A percentile compares a stretch with the other conserved stretches of the same genome.
phyloP scores from a whole-genome alignment of 2,329 filamentous ascomycete species.

The Curvularia lunata region DNA sequence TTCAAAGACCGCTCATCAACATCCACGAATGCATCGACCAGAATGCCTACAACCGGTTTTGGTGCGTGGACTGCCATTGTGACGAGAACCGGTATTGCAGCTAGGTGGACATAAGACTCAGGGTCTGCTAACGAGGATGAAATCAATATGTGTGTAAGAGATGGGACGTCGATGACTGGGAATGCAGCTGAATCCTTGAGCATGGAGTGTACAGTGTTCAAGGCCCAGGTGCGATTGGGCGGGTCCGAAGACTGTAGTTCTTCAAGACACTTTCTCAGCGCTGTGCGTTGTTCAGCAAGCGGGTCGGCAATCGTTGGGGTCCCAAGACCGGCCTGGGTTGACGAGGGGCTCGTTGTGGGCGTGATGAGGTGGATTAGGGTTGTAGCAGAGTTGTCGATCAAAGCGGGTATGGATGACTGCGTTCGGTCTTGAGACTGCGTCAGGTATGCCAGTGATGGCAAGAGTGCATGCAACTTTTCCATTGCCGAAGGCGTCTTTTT shows the following conservation, averaged over 20 bases:
- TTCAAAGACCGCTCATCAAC: slow-evolving; percentile 55
- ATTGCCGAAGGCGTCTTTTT: slow-evolving; percentile 37
- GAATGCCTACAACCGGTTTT: slow-evolving; percentile 65
- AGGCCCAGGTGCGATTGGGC: slow-evolving; percentile 47
- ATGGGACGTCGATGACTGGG: slow-evolving; percentile 69
- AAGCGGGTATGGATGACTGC: slow-evolving; percentile 18
- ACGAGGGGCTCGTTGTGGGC: slow-evolving; percentile 56
- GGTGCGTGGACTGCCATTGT: slow-evolving; percentile 68
- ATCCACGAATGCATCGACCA: slow-evolving; percentile 73
- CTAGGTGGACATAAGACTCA: slow-evolving; percentile 74
- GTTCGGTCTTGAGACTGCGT: slow-evolving; percentile 12
- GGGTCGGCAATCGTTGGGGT: slow-evolving; percentile 43
- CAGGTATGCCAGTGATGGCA: slow-evolving; percentile 34
- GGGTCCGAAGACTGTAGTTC: slow-evolving; percentile 45
- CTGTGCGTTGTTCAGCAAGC: slow-evolving; percentile 55
- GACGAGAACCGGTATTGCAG: slow-evolving; percentile 70
- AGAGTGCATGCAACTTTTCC: slow-evolving; percentile 16
- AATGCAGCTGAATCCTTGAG: slow-evolving; percentile 59
- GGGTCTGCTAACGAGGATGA: slow-evolving; percentile 68
- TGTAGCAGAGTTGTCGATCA: slow-evolving; percentile 35
- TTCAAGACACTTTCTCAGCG: slow-evolving; percentile 29
- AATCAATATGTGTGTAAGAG: slow-evolving; percentile 68
- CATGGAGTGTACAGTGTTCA: slow-evolving; percentile 51
- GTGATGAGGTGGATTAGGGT: slow-evolving; percentile 59
- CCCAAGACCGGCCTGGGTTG: slow-evolving; percentile 40